phyloP scores from a whole-genome alignment of 768 basidiomycete species.

The Lentinula raphanica region DNA sequence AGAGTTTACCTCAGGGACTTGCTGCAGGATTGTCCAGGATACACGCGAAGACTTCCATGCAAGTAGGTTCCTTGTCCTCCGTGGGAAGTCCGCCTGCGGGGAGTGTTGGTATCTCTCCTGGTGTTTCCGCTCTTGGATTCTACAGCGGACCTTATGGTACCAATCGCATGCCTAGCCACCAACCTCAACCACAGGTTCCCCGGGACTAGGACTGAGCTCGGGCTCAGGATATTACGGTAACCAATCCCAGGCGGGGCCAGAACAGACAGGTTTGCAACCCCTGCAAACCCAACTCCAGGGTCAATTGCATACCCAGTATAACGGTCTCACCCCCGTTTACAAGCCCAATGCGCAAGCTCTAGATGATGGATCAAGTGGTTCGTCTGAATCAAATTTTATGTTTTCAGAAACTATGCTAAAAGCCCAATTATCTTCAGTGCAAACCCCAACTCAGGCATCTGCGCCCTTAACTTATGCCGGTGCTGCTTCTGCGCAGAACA shows the following conservation, averaged over 20 bases:
- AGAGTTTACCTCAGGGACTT: conserved; percentile 86
- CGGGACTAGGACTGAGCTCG: background rate
- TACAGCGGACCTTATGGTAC: conserved; percentile 5
- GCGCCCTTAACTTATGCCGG: background rate
- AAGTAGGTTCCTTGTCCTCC: conserved; percentile 30
- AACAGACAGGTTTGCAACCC: background rate
- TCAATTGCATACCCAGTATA: background rate
- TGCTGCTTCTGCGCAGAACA: background rate
- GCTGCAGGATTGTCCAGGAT: conserved; percentile 89
- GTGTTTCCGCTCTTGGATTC: conserved; percentile 8
- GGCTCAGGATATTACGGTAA: background rate
- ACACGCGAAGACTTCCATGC: conserved; percentile 58
- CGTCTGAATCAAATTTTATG: background rate
- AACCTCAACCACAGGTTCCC: conserved; percentile 1
- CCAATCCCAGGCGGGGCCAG: background rate
- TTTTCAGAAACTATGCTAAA: background rate
- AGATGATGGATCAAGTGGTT: background rate
- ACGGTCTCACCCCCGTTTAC: background rate
- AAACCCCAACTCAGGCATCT: background rate
- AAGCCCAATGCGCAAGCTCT: background rate
- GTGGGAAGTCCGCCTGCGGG: conserved; percentile 1
- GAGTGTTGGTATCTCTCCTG: conserved; percentile 15
- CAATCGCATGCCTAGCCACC: background rate
- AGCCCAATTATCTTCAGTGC: background rate
- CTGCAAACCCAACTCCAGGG: background rate